Conservation (phyloP, 371 early-diverging fungal genomes). For the Funneliformis caledonium region DNA sequence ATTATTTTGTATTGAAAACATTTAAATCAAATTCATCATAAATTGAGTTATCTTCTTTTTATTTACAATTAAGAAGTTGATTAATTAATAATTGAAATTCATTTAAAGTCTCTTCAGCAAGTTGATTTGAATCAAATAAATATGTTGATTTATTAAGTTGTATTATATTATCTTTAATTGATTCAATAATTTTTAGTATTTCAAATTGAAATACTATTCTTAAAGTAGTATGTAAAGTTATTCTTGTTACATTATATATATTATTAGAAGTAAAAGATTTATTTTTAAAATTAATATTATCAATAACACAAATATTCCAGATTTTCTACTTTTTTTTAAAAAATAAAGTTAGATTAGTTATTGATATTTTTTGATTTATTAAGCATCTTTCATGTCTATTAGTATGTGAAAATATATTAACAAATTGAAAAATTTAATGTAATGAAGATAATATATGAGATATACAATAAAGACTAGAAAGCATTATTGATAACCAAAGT, state of each 20-base stretch:
- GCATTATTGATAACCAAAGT: slow-evolving; percentile 6
- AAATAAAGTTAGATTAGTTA: neutral
- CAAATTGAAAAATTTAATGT: neutral
- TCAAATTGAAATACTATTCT: neutral
- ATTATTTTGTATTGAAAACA: neutral
- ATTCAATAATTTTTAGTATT: neutral
- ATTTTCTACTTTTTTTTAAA: neutral
- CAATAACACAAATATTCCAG: neutral
- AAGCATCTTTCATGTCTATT: neutral
- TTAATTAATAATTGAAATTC: neutral
- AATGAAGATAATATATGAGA: neutral
- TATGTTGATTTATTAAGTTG: neutral
- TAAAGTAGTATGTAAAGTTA: neutral
- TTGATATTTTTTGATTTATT: neutral
- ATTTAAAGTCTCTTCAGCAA: neutral
- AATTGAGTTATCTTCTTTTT: neutral
- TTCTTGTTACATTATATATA: slow-evolving; percentile 1
- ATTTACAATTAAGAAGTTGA: neutral
- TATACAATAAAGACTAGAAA: neutral
- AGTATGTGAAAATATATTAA: slow-evolving; percentile 1
- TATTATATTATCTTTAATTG: neutral
- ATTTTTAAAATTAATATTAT: slow-evolving; percentile 12
- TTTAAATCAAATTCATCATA: neutral
- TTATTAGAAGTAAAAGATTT: neutral
- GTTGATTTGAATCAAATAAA: neutral